These are phyloP conservation scores for Salix suchowensis DNA, from an alignment of 345 rosid genomes.

Conservation along the genomic window DNA sequence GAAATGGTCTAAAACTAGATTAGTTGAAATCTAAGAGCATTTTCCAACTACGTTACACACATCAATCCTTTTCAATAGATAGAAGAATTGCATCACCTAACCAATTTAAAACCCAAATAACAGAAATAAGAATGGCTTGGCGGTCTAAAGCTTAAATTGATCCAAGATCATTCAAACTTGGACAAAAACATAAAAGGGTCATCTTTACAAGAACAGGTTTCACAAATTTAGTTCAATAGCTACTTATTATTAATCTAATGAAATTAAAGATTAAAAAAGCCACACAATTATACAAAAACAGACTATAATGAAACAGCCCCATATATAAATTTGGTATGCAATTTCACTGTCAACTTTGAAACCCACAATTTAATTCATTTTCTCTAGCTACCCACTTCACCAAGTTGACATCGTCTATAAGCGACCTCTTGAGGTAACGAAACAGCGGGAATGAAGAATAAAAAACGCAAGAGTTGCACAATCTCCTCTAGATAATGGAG, in stretches of 20 bases:
- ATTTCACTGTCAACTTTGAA: not conserved
- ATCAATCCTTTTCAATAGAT: not conserved
- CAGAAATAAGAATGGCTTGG: not conserved
- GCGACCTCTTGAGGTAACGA: not conserved
- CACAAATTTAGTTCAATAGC: not conserved
- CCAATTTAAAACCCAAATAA: not conserved
- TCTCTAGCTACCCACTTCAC: not conserved
- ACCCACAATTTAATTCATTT: slow-evolving; percentile 4
- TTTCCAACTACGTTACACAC: not conserved
- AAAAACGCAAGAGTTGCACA: not conserved
- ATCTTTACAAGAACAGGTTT: not conserved
- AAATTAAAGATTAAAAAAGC: not conserved
- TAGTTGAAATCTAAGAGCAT: not conserved
- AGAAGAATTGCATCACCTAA: not conserved
- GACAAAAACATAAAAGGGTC: not conserved
- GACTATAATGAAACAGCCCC: not conserved
- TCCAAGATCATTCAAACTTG: not conserved
- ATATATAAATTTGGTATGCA: not conserved
- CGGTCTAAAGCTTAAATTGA: not conserved
- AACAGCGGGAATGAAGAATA: not conserved
- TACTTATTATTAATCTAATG: not conserved
- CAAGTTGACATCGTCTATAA: not conserved
- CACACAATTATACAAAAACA: not conserved
- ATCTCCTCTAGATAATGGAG: not conserved
- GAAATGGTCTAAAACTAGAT: not conserved